Base-by-base conservation (phyloP, 2,329 filamentous ascomycete genomes). In the Zasmidium angulare region DNA sequence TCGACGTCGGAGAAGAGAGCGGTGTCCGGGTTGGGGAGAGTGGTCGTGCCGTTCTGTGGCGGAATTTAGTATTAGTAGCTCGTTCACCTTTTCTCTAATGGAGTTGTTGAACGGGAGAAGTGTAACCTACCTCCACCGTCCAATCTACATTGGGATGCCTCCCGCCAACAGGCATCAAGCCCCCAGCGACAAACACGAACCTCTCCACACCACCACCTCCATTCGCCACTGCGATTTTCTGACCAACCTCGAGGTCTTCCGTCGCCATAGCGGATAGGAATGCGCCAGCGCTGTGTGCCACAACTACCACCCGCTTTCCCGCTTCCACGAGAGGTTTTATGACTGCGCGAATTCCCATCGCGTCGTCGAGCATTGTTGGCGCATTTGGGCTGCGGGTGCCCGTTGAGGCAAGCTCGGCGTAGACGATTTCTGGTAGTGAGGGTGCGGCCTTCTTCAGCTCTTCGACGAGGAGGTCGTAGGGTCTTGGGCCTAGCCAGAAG, bases 181-280 rank as follows among this genome's bases (percentile, higher is more conserved):
- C 46, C 11, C 46, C 46, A 49, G 46, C 46, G 19, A 49, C 11
- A 20, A 49, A 49, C 9, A 49, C 22, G 19, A 49, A 49, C 19
- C 46, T 22, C 20, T 49, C 46, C 3, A 49, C 46, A 10, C 46
- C 46, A n/a, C n/a, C 17, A 12, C 46, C 20, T 24, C 46, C 20
- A 10, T 17, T 10, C 11, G n/a, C 7, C 12, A 49, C 20, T 10
- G 20, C 22, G 4, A 24, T 3, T 14, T 49, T 49, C 11, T 22
- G n/a, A 3, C 46, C 46, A 21, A 31, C 26, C 23, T 31, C 50
- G n/a, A 52, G 50, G 19, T 52, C 50, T 31, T 52, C 50, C 22
- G 50, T 52, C 14, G 50, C 19, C 50, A 52, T 52, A 17, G 50
- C 50, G 6, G 50, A 52, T 3, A 52, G 50, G n/a, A 52, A 52